Base-by-base conservation (phyloP, 2,329 filamentous ascomycete genomes). In the Colletotrichum limetticola region DNA sequence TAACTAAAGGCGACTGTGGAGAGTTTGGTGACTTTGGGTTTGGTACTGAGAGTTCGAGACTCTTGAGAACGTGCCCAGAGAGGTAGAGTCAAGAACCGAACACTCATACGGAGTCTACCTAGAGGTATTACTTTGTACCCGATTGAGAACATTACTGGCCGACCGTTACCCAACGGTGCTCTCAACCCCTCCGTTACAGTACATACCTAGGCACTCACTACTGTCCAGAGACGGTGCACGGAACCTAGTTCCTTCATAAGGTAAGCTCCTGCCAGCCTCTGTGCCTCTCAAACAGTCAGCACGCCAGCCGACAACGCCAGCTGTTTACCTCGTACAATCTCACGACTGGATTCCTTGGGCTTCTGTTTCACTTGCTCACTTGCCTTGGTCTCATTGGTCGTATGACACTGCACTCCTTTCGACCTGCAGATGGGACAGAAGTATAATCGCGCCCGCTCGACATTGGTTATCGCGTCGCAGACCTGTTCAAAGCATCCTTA, bases 311-410 rank as follows among this genome's bases (percentile, higher is more conserved):
- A 49, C 42, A 49, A 49, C 60, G 30, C 6, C 60, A 24, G 22
- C 58, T 68, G 53, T 72, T 58, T 63, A 72, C 53, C 19, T 72
- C 53, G 52, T 42, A 68, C 58, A 63, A 32, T 35, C 55, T 61
- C 60, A 66, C 68, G 68, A 59, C 52, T 58, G 49, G 66, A 56
- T 75, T 75, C 74, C 59, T 63, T 28, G 57, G 52, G 71, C 11
- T 76, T 75, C 75, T 75, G 74, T 76, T 76, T 76, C 75, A 76
- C 56, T n/a, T 68, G 60, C 65, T 57, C 42, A 37, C 49, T 30
- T 57, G 60, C 62, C 37, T 52, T 26, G 46, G 28, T 61, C 66
- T 64, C 28, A 75, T 74, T 76, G 71, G 74, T 59, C 55, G 19
- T 8, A 37, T 37, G 49, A 55, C 53, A 8, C 62, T 75, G 74